Evolutionary conservation across 2,329 filamentous ascomycete species (phyloP).

Genomic region (Aureobasidium sp.): DNA sequence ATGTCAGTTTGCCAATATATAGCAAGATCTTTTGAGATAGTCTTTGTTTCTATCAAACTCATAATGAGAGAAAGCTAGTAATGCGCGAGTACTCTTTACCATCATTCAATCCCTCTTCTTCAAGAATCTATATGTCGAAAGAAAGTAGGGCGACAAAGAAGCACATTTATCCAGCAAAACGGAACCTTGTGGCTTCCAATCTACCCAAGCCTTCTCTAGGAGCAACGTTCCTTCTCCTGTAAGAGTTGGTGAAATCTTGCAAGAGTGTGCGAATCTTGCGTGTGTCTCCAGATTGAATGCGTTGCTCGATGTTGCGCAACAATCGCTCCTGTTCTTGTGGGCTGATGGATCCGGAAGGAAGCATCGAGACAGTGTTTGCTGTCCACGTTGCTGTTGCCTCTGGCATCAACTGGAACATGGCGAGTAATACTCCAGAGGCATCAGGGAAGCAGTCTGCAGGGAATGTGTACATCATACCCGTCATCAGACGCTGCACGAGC

Average conservation of each 20-base stretch:
- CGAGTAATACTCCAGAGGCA: conserved; percentile 83
- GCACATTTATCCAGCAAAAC: conserved; percentile 45
- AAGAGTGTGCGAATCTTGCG: conserved; percentile 76
- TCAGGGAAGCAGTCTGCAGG: conserved; percentile 93
- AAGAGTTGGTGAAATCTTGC: conserved; percentile 95
- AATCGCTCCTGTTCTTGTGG: conserved; percentile 72
- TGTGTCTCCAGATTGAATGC: conserved; percentile 59
- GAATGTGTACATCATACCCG: conserved; percentile 99
- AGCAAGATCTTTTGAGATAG: not conserved
- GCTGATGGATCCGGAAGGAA: conserved; percentile 75
- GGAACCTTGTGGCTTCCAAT: conserved; percentile 79
- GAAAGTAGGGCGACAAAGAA: not conserved
- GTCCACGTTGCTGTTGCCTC: conserved; percentile 74
- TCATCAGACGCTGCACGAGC: conserved; percentile 81
- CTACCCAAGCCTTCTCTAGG: conserved; percentile 83
- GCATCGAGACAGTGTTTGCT: conserved; percentile 69
- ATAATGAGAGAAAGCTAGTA: not conserved
- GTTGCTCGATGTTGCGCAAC: conserved; percentile 68
- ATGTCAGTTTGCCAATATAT: not conserved
- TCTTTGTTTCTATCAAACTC: too few relatives aligned
- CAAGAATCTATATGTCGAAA: not conserved
- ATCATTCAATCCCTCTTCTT: not conserved
- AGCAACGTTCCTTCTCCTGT: conserved; percentile 86
- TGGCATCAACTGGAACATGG: conserved; percentile 80
- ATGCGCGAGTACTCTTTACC: not conserved